A percentile compares a stretch with the other conserved stretches of the same genome.
phyloP scores from a whole-genome alignment of 805 yeast species.

The Ogataea nonfermentans region DNA sequence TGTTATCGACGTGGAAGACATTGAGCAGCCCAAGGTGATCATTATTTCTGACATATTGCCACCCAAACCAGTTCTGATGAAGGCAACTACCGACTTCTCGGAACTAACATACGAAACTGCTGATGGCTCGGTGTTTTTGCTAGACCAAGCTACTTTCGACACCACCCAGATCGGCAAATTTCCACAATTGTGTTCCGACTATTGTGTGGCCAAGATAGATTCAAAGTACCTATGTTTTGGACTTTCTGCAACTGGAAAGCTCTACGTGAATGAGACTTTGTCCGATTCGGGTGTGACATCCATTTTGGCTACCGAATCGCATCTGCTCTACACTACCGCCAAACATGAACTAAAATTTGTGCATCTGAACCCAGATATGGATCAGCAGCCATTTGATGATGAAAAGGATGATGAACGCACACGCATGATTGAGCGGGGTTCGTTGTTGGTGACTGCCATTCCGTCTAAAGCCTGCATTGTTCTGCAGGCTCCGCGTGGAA shows the following conservation, averaged over 20 bases:
- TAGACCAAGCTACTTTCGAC: conserved; percentile 35
- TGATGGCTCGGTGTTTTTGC: conserved; percentile 54
- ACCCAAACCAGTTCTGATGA: conserved; percentile 53
- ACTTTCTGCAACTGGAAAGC: conserved; percentile 68
- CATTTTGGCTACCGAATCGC: conserved; percentile 64
- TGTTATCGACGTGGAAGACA: conserved; percentile 46
- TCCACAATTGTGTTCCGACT: conserved; percentile 68
- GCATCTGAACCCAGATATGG: conserved; percentile 46
- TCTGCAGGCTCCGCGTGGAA: conserved; percentile 94
- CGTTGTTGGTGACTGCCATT: conserved; percentile 73
- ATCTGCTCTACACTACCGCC: conserved; percentile 81
- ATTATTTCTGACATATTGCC: conserved; percentile 44
- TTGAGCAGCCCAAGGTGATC: conserved; percentile 39
- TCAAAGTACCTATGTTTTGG: conserved; percentile 56
- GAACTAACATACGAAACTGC: conserved; percentile 57
- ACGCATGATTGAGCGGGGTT: conserved; percentile 89
- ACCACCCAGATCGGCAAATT: conserved; percentile 45
- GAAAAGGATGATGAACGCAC: conserved; percentile 68
- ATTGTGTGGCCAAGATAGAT: conserved; percentile 41
- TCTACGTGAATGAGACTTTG: conserved; percentile 60
- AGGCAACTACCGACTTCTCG: conserved; percentile 52
- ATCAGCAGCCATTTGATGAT: conserved; percentile 20
- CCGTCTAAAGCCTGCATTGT: conserved; percentile 82
- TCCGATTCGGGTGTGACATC: conserved; percentile 81
- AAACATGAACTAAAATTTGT: conserved; percentile 79